Evolutionary conservation across 2,329 filamentous ascomycete genomes (phyloP).

Genomic region (Blumeria hordei): DNA sequence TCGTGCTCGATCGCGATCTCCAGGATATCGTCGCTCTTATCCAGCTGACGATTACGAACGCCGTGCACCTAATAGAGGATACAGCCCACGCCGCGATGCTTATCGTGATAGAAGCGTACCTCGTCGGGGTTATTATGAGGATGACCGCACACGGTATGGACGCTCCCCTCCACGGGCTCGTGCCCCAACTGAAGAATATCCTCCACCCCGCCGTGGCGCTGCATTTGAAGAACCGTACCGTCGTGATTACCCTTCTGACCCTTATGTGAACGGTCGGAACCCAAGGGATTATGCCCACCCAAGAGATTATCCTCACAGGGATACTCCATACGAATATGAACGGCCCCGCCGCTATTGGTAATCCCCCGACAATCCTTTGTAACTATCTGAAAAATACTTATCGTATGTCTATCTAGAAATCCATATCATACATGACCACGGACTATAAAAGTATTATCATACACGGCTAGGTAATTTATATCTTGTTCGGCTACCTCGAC

Average conservation of each 20-base stretch:
- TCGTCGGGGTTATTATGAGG: constrained; percentile 58
- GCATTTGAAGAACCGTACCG: constrained; percentile 60
- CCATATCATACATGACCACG: too few relatives aligned
- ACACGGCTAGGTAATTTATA: too few relatives aligned
- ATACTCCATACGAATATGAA: constrained; percentile 13
- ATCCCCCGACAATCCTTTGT: neutral
- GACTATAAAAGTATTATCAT: too few relatives aligned
- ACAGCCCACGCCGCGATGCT: constrained; percentile 61
- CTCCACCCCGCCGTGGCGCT: constrained; percentile 28
- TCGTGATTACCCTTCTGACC: constrained; percentile 35
- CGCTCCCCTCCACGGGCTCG: constrained; percentile 56
- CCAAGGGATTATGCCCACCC: constrained; percentile 25
- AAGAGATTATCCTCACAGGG: constrained; percentile 15
- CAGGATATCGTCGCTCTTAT: constrained; percentile 40
- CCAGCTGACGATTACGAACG: constrained; percentile 66
- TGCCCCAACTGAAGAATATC: constrained; percentile 54
- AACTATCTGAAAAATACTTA: too few relatives aligned
- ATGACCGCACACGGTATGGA: constrained; percentile 52
- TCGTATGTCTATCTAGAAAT: too few relatives aligned
- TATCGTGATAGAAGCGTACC: constrained; percentile 75
- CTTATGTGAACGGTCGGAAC: constrained; percentile 26
- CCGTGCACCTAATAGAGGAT: constrained; percentile 57
- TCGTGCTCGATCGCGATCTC: constrained; percentile 61
- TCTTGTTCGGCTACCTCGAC: too few relatives aligned
- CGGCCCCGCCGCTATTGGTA: constrained; percentile 14